Base-by-base conservation (phyloP, 2,329 filamentous ascomycete species). In the Ascosphaera aggregata region DNA sequence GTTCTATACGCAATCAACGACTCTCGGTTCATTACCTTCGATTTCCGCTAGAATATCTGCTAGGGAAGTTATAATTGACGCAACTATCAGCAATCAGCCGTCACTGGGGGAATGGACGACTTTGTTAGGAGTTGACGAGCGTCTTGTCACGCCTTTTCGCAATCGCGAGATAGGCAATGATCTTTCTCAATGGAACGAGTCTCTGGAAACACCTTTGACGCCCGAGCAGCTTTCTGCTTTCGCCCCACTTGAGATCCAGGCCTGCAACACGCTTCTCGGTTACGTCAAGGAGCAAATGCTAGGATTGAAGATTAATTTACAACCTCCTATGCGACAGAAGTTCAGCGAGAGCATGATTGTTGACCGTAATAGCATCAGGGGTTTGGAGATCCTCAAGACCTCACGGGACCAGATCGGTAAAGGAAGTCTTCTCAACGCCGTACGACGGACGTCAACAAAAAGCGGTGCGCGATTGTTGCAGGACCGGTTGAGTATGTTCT, bases 391-490 rank as follows among this genome's bases (percentile, higher is more conserved):
- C 46, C 74, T 81, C 46, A 73, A 75, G 52, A 95, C 89, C 0
- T 73, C 92, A 38, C 71, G 78, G 37, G 86, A 95, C 48, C 75
- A 79, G 2, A 58, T 67, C 16, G 77, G 78, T 31, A 74, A 77
- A 45, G 89, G 89, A 3, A 94, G 85, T 51, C 61, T 98, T 34
- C 61, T 98, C 30, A 84, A 95, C 57, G 79, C 82, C n/a, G 69
- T 95, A 39, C 73, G 85, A 43, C 71, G 77, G 39, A 98, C 89
- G 0, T 80, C 84, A 13, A 98, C 89, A 1, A 92, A 85, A 51
- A 85, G 86, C 46, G 89, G 89, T 40, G 76, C 84, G 17, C 71
- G 89, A 32, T 64, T 95, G 37, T 65, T 98, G 4, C 76, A 76
- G 44, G 76, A 84, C 47, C 82, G 89, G 65, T 61, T 98, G n/a